phyloP scores from a whole-genome alignment of 345 rosid genomes.

The Sonneratia alba region DNA sequence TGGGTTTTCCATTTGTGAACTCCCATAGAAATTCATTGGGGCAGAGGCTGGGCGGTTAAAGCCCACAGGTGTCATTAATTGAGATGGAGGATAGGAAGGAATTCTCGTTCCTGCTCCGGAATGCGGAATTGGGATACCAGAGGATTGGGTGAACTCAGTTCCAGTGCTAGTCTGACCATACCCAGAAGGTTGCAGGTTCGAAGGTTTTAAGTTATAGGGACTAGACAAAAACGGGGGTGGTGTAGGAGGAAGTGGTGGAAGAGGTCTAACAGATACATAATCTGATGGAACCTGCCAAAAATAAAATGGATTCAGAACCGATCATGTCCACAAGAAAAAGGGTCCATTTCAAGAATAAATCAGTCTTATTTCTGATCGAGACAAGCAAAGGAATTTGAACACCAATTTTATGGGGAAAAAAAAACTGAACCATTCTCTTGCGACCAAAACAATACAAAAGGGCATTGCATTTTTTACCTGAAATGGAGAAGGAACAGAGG shows the following conservation, averaged over 20 bases:
- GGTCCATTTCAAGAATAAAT: background rate
- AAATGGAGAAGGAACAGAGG: conserved; percentile 22
- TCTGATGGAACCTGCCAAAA: conserved; percentile 52
- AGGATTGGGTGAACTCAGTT: conserved; percentile 41
- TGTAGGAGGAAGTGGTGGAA: conserved; percentile 76
- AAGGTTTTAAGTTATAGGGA: conserved; percentile 54
- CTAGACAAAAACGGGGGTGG: conserved; percentile 79
- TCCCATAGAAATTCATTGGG: conserved; percentile 48
- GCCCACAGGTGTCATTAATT: conserved; percentile 54
- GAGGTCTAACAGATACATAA: conserved; percentile 51
- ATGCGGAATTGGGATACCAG: conserved; percentile 31
- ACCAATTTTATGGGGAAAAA: background rate
- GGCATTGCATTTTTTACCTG: conserved; percentile 23
- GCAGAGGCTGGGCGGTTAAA: conserved; percentile 57
- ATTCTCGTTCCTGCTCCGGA: conserved; percentile 43
- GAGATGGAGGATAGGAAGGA: conserved; percentile 55
- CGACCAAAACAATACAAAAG: background rate
- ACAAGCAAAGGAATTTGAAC: background rate
- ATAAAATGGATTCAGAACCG: background rate
- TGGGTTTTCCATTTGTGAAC: conserved; percentile 47
- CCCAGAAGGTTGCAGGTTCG: conserved; percentile 44
- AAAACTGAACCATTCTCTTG: background rate
- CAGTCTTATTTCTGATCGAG: no score
- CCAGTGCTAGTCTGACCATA: conserved; percentile 49
- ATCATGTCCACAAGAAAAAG: background rate